Base-by-base conservation (phyloP, 2,329 filamentous ascomycete species). In the Colletotrichum abscissum region DNA sequence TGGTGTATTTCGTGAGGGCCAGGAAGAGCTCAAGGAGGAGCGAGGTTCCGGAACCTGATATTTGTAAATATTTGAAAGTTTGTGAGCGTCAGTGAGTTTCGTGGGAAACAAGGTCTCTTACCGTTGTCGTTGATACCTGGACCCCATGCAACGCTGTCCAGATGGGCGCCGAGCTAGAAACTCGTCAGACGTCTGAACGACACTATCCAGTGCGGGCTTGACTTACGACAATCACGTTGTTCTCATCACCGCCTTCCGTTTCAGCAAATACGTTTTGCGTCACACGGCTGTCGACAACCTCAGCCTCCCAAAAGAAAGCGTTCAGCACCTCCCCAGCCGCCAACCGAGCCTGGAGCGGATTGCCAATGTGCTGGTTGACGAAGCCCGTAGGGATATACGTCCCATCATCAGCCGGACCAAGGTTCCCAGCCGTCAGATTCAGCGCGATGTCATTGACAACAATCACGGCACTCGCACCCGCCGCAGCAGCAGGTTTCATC, bases 111-210 rank as follows among this genome's bases (percentile, higher is more conserved):
- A 24, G 24, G 24, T 24, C 8, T 33, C 35, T 63, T 28, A 68
- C 85, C 85, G 64, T 87, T 84, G 58, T 87, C 85, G 62, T 87
- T 87, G 72, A 87, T 83, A 2, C 85, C 85, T 0, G 85, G 82
- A 0, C 85, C 85, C 11, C 81, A 83, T 35, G 84, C 81, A 2
- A 86, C 85, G 0, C 81, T 82, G 77, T 86, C 85, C 1, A 85
- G 80, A 72, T 86, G 85, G 0, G 83, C 85, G 24, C 85, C 84
- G 0, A 86, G 78, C 75, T 73, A 14, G 9, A 8, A 0, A 5
- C 7, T 22, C 5, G 4, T 73, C 3, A 73, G 66, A 16, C 35
- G 22, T 0, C 4, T 6, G 4, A n/a, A 0, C 0, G 8, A 0
- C 26, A 42, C 24, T 14, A 4, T 0, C n/a, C n/a, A 62, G 3